Evolutionary conservation across 306 rosid genomes (phyloP).

Genomic region (Castanea mollissima): DNA sequence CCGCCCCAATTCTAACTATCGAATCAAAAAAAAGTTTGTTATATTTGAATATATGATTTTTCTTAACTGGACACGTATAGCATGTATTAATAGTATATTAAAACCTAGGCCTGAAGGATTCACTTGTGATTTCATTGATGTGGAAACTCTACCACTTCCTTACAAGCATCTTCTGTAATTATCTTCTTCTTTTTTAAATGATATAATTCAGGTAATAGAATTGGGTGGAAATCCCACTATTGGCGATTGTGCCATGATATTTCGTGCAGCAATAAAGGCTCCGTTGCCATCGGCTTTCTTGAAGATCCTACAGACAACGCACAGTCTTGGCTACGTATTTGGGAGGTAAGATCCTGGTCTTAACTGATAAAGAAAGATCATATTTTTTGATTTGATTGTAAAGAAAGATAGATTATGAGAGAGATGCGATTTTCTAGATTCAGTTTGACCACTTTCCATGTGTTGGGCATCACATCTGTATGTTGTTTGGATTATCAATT

Average conservation of each 20-base stretch:
- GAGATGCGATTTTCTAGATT: not conserved
- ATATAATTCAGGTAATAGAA: constrained; percentile 67
- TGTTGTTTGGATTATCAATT: not conserved
- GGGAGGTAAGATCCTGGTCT: constrained; percentile 67
- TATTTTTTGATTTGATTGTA: not conserved
- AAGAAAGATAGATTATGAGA: not conserved
- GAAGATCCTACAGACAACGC: constrained; percentile 82
- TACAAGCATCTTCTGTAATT: not conserved
- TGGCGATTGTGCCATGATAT: constrained; percentile 87
- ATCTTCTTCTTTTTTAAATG: not conserved
- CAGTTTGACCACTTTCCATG: not conserved
- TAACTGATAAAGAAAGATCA: not conserved
- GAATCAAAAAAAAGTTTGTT: no score
- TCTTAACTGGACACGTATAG: not conserved
- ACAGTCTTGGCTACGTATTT: constrained; percentile 76
- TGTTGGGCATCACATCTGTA: not conserved
- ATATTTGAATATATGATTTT: not conserved
- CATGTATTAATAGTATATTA: not conserved
- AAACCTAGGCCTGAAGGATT: not conserved
- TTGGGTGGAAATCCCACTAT: constrained; percentile 89
- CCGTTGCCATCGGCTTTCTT: constrained; percentile 87
- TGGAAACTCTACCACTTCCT: not conserved
- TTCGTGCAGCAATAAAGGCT: constrained; percentile 86
- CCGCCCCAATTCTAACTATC: no score
- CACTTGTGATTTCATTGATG: not conserved